phyloP scores from a whole-genome alignment of 1,284 basidiomycete species.

The Gymnopus androsaceus region DNA sequence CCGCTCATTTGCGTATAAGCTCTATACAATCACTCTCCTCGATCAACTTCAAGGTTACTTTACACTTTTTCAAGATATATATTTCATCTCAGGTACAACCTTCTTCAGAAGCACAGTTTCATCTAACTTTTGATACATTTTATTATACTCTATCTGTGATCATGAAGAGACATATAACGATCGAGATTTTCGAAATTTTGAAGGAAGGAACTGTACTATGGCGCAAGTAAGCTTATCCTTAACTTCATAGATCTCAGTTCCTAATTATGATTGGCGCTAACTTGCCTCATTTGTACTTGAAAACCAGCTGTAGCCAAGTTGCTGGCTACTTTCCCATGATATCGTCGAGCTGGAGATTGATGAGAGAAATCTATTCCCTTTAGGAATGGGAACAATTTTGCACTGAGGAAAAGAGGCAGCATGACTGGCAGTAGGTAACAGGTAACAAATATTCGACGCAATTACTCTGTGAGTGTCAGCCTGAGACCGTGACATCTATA shows the following conservation, averaged over 20 bases:
- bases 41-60: background rate
- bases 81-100: background rate
- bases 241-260: background rate
- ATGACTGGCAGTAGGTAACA: no score
- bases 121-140: background rate
- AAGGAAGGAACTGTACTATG: background rate
- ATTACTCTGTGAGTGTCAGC: no score
- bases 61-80: background rate
- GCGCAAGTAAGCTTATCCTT: no score
- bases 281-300: background rate
- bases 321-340: slow-evolving; percentile 2
- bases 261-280: background rate
- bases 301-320: no score
- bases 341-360: background rate
- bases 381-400: no score
- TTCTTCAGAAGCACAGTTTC: background rate
- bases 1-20: no score
- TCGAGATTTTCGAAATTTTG: slow-evolving; percentile 8
- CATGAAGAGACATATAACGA: background rate
- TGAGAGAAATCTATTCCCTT: background rate
- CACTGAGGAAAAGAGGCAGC: no score
- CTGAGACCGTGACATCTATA: no score
- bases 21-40: background rate
- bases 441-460: no score
- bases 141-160: background rate